A percentile compares a stretch with the other conserved stretches of the same genome.
These are phyloP conservation scores for Cornus kousa DNA, from an alignment of 148 eudicot genomes.

Conservation along the genomic window DNA sequence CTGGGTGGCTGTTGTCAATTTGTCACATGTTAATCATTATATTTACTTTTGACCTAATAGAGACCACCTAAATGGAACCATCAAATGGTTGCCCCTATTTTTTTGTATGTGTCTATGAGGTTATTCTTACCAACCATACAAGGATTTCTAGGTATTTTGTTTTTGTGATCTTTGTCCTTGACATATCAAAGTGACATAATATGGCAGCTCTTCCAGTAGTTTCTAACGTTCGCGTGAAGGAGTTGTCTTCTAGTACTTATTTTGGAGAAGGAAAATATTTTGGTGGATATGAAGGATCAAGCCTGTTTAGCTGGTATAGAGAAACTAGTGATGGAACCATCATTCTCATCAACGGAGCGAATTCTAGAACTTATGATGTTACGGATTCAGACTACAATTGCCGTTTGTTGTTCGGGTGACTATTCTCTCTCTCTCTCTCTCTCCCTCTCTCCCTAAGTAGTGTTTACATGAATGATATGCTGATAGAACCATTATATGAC, in stretches of 20 bases:
- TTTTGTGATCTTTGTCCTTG: conserved; percentile 2
- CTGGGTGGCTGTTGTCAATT: not conserved
- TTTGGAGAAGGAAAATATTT: conserved; percentile 86
- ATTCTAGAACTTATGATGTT: conserved; percentile 72
- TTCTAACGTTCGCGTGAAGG: conserved; percentile 53
- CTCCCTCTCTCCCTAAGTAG: not conserved
- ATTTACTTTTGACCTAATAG: not conserved
- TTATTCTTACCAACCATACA: not conserved
- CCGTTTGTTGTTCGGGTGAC: conserved; percentile 88
- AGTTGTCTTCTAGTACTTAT: conserved; percentile 48
- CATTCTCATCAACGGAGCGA: conserved; percentile 63
- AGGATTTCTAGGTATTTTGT: not conserved
- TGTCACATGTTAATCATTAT: not conserved
- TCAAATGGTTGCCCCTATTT: not conserved
- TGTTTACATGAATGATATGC: not conserved
- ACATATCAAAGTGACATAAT: conserved; percentile 19
- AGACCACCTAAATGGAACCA: conserved; percentile 8
- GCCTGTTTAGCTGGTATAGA: conserved; percentile 94
- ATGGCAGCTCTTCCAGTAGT: conserved; percentile 78
- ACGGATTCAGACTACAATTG: conserved; percentile 87
- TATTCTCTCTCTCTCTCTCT: conserved; percentile 4
- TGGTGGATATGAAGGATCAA: conserved; percentile 92
- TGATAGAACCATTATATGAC: not conserved
- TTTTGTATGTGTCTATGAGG: not conserved
- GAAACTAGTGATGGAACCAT: conserved; percentile 68